Conservation (phyloP, 2,329 filamentous ascomycete species). For the Trichoderma sp. region DNA sequence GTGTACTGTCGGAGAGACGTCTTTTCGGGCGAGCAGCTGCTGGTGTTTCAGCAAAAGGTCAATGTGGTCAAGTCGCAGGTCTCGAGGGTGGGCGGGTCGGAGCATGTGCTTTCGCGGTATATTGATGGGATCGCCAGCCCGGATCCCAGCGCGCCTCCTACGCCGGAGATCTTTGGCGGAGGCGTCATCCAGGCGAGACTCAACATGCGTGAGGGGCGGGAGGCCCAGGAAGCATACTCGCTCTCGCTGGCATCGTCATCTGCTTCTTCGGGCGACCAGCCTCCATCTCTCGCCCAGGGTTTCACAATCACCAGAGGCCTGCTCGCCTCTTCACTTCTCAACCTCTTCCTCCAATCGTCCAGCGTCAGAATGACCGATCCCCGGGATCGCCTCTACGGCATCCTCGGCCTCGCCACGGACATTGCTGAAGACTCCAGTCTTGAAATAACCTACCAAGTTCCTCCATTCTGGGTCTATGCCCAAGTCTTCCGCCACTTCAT, state of each 20-base stretch:
- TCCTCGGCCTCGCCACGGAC: conserved; percentile 3
- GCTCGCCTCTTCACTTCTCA: neutral
- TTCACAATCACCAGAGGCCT: neutral
- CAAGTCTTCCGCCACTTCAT: conserved; percentile 8
- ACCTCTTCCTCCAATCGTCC: neutral
- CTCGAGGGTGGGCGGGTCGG: neutral
- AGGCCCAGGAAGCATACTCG: neutral
- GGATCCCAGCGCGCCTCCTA: neutral
- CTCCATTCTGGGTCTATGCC: neutral
- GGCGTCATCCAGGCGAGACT: neutral
- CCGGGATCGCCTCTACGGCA: neutral
- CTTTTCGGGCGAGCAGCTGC: neutral
- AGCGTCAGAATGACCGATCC: neutral
- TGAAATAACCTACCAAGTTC: neutral
- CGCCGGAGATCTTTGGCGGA: neutral
- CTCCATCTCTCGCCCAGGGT: neutral
- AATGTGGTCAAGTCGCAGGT: neutral
- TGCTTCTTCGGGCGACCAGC: neutral
- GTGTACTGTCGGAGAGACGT: neutral
- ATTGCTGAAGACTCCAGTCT: neutral
- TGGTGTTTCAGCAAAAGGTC: conserved; percentile 6
- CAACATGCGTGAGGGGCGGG: neutral
- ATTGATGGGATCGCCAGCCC: neutral
- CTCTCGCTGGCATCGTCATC: neutral
- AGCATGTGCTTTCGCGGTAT: neutral